A percentile compares a stretch with the other conserved stretches of the same genome.
phyloP scores from a whole-genome alignment of 2,329 filamentous ascomycete species.

The Cadophora gregata region DNA sequence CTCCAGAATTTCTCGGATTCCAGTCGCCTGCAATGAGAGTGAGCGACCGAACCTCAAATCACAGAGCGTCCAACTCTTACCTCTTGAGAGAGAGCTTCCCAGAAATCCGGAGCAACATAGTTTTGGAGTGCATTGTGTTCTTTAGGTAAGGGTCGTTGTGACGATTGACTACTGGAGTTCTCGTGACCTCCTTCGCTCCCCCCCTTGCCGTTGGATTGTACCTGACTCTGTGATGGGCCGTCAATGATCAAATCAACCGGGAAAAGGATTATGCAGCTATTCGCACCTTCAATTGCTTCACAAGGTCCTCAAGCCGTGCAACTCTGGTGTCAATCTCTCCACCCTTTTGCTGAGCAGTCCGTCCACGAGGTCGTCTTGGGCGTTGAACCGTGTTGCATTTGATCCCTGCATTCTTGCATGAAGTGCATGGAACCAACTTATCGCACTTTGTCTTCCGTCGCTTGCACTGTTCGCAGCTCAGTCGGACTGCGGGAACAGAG shows the following conservation, averaged over 20 bases:
- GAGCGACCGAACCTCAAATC: not conserved
- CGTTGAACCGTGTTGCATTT: slow-evolving; percentile 22
- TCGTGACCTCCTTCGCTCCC: not conserved
- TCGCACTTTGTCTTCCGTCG: slow-evolving; percentile 21
- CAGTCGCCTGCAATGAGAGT: slow-evolving; percentile 15
- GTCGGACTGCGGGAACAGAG: slow-evolving; percentile 1
- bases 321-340: slow-evolving; percentile 19
- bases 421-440: slow-evolving; percentile 20
- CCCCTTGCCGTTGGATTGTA: not conserved
- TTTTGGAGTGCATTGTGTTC: slow-evolving; percentile 2
- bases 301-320: slow-evolving; percentile 18
- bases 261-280: not conserved
- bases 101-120: slow-evolving; percentile 24
- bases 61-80: not conserved
- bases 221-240: slow-evolving; percentile 5
- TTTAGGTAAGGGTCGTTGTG: not conserved
- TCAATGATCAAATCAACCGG: not conserved
- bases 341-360: slow-evolving; percentile 11
- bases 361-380: slow-evolving; percentile 19
- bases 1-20: slow-evolving; percentile 25
- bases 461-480: slow-evolving; percentile 24
- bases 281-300: slow-evolving; percentile 13
- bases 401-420: slow-evolving; percentile 12
- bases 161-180: not conserved
- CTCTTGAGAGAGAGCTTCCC: slow-evolving; percentile 24